Evolutionary conservation across 306 rosid genomes (phyloP).

Genomic region (Cicer pinnatifidum): DNA sequence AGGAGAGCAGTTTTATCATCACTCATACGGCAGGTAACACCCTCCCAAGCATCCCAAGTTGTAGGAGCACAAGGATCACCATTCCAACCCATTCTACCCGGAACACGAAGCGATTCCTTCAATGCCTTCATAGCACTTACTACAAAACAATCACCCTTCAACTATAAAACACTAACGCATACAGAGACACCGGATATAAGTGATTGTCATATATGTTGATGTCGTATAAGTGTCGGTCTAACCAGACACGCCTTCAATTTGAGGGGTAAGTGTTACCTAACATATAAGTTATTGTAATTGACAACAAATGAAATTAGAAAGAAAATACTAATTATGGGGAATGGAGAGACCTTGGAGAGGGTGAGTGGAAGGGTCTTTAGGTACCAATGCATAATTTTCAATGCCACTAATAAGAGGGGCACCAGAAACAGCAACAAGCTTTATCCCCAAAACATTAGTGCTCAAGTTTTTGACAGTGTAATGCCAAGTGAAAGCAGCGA

Average conservation of each 20-base stretch:
- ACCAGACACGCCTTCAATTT: not conserved
- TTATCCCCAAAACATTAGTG: conserved; percentile 53
- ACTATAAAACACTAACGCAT: not conserved
- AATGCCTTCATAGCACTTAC: conserved; percentile 83
- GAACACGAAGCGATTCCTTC: conserved; percentile 85
- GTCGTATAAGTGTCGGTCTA: no score
- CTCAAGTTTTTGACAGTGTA: conserved; percentile 72
- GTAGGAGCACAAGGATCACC: conserved; percentile 99
- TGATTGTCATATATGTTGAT: no score
- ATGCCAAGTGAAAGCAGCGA: conserved; percentile 66
- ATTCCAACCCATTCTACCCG: conserved; percentile 98
- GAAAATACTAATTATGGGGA: not conserved
- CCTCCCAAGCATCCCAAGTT: conserved; percentile 98
- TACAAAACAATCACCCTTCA: conserved; percentile 43
- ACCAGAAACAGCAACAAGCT: conserved; percentile 63
- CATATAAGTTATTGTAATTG: not conserved
- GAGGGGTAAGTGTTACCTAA: not conserved
- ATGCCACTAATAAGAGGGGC: conserved; percentile 70
- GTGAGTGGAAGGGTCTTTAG: conserved; percentile 71
- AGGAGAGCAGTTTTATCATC: conserved; percentile 64
- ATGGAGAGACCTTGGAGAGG: conserved; percentile 75
- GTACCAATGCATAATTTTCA: conserved; percentile 89
- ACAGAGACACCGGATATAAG: not conserved
- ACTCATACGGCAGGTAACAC: conserved; percentile 80
- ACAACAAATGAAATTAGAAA: not conserved